Evolutionary conservation across 176 grass and related monocot species (phyloP).

Genomic region (Phragmites australis): DNA sequence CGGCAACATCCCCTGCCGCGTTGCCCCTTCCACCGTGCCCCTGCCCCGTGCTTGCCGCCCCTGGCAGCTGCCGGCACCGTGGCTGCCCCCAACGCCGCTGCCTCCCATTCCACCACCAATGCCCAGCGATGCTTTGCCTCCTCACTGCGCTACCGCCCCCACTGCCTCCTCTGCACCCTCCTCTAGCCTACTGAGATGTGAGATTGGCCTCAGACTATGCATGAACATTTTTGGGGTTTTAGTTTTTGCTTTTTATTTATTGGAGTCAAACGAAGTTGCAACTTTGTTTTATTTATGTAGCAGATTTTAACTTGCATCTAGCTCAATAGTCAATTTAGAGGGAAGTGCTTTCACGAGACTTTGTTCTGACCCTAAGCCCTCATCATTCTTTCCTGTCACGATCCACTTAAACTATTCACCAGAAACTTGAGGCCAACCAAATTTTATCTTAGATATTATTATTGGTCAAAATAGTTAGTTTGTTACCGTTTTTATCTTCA

Average conservation of each 20-base stretch:
- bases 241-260: not conserved
- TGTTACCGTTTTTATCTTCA: not conserved
- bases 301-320: not conserved
- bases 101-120: too few species aligned
- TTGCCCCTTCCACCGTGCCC: too few species aligned
- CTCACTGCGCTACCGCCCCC: too few species aligned
- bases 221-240: not conserved
- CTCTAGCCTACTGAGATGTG: too few species aligned
- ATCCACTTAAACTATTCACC: not conserved
- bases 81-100: too few species aligned
- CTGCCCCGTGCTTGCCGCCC: too few species aligned
- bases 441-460: not conserved
- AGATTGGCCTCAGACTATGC: slow-evolving; percentile 12
- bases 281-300: not conserved
- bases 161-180: too few species aligned
- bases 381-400: not conserved
- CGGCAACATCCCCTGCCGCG: too few species aligned
- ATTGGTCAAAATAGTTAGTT: not conserved
- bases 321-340: slow-evolving; percentile 4
- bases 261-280: not conserved
- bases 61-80: too few species aligned
- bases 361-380: slow-evolving; percentile 9
- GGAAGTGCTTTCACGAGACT: not conserved
- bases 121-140: too few species aligned
- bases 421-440: not conserved